Base-by-base conservation (phyloP, 805 yeast genomes). In the Cyberlindnera bimundalis region DNA sequence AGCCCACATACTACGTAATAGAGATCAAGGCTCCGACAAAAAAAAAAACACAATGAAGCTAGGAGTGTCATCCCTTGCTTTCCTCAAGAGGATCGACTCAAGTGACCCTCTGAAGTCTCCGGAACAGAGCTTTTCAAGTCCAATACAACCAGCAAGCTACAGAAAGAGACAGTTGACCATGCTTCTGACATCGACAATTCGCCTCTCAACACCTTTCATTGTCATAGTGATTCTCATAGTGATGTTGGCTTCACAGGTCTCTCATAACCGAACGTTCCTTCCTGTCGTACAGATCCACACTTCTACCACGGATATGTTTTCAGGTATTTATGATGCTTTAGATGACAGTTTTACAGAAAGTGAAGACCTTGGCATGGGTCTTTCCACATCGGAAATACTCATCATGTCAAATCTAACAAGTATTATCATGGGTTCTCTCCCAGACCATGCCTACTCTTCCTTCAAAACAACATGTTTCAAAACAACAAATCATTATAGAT, bases 281-380 rank as follows among this genome's bases (percentile, higher is more conserved):
- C 46, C 50, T 4, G 46, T 53, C 10, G 48, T 54, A 15, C 52
- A 68, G 29, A 60, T 79, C 28, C 70, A 72, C 50, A 76, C 79
- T 43, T 66, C 73, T 4, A 79, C 74, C 48, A 57, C 70, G 6
- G 78, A 76, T 44, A 73, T 79, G 15, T 70, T 79, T 1, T 50
- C 60, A 15, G 85, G 84, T 1, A 56, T 79, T 8, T 78, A 75
- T 49, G 56, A 18, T 63, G 72, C 5, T 56, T 74, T 39, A 56
- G 75, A 33, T 53, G 48, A 55, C 26, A 43, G 49, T 4, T 56
- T 53, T 20, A 55, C 57, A 13, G 64, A 61, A 3, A 38, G 32
- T 18, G 39, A 76, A 21, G 59, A 26, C 17, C 29, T 40, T 10
- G 40, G 40, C 7, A 43, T 40, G 13, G 42, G 43, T 2, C 32